Conservation (phyloP, 2,329 filamentous ascomycete species). For the Hypoxylon sp. region DNA sequence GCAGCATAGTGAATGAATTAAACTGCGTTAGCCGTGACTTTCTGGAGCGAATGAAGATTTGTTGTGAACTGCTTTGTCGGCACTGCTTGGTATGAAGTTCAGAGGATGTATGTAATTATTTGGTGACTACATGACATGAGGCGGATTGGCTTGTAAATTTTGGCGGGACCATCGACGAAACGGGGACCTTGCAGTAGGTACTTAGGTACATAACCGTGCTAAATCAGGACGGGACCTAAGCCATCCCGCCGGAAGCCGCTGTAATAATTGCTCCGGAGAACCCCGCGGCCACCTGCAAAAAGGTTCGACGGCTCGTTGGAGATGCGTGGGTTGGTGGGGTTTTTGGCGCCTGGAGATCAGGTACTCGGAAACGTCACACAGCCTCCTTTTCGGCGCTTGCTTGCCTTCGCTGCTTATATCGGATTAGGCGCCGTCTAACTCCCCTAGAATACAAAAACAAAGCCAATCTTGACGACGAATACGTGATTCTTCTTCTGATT, state of each 20-base stretch:
- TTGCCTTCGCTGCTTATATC: slow-evolving; percentile 5
- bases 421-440: slow-evolving; percentile 32
- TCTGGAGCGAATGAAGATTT: not conserved
- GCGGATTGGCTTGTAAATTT: slow-evolving; percentile 46
- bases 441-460: slow-evolving; percentile 25
- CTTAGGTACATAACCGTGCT: slow-evolving; percentile 11
- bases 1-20: slow-evolving; percentile 67
- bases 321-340: slow-evolving; percentile 37
- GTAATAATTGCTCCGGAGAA: slow-evolving; percentile 43
- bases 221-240: not conserved
- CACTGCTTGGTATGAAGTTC: not conserved
- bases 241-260: slow-evolving; percentile 48
- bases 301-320: not conserved
- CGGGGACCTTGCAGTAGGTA: slow-evolving; percentile 4
- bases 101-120: not conserved
- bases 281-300: slow-evolving; percentile 18
- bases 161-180: slow-evolving; percentile 18
- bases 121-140: too few species aligned
- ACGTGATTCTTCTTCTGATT: not conserved
- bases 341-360: slow-evolving; percentile 3
- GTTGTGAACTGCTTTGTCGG: slow-evolving; percentile 5
- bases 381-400: slow-evolving; percentile 41
- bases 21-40: not conserved
- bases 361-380: slow-evolving; percentile 19
- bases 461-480: slow-evolving; percentile 19